Base-by-base conservation (phyloP, 1,139 yeast species). In the Wickerhamiella pararugosa region DNA sequence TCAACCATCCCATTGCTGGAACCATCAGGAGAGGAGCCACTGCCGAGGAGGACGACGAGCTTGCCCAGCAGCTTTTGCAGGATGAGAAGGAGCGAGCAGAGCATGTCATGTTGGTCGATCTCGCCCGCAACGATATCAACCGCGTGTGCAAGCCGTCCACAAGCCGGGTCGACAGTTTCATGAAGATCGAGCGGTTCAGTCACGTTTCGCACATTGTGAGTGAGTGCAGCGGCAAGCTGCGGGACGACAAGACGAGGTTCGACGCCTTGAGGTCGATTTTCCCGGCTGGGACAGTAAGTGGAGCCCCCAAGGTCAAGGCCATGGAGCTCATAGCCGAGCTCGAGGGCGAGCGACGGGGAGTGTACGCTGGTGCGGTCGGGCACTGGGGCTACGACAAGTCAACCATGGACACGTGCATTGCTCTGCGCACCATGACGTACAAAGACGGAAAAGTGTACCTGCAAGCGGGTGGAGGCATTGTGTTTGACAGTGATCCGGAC, bases 391-490 rank as follows among this genome's bases (percentile, higher is more conserved):
- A 86, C 58, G 94, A 84, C 55, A 84, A 92, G 11, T 76, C 74
- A 53, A 73, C 86, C 27, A 90, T 90, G 97, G 93, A 90, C 58
- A 90, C 97, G 1, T 90, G 98, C 64, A 90, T 90, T 58, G 98
- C 98, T 0, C 68, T 90, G 53, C 74, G 98, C 64, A 90, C 98
- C 1, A 90, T 90, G 97, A 90, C 90, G 34, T 81, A 73, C 56
- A 90, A 90, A 58, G 84, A 87, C 52, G 92, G 92, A 15, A 68
- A 73, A 37, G 97, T 95, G 0, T 90, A 86, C 56, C 69, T 90
- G 52, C 98, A 90, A 66, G 97, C 98, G 2, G 98, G 98, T 51
- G 98, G 98, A 43, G 98, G 98, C 46, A 90, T 90, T 59, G 98
- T 90, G 29, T 79, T 70, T 58, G 98, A 90, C 60, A 81, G 94